A percentile compares a stretch with the other conserved stretches of the same genome.
These are phyloP conservation scores for Dipodascopsis tothii DNA, from an alignment of 805 yeast genomes.

Conservation along the genomic window DNA sequence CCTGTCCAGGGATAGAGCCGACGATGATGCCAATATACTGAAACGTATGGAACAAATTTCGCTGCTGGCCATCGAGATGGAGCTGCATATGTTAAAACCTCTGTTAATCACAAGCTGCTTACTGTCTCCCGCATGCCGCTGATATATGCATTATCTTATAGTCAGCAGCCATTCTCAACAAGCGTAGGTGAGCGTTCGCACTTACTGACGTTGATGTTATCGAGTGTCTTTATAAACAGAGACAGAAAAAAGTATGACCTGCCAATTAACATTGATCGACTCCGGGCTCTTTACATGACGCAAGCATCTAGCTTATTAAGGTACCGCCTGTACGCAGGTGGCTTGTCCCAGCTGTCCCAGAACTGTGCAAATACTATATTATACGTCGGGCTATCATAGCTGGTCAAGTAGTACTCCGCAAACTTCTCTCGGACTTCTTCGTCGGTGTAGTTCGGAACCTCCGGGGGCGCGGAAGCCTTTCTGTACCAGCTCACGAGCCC, in stretches of 20 bases:
- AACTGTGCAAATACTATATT: conserved; percentile 2
- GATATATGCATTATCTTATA: conserved; percentile 36
- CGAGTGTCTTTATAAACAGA: conserved; percentile 3
- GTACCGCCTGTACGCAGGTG: conserved; percentile 2
- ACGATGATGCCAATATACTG: conserved; percentile 28
- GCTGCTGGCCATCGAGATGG: conserved; percentile 22
- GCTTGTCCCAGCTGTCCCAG: conserved; percentile 9
- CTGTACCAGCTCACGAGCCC: too few species aligned
- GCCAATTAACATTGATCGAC: too few species aligned
- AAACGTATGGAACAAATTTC: conserved; percentile 21
- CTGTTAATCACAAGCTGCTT: neutral
- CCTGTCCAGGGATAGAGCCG: conserved; percentile 30
- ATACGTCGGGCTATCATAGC: neutral
- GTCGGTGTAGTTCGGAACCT: conserved; percentile 1
- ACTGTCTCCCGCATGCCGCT: conserved; percentile 35
- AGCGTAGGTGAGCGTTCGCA: conserved; percentile 1
- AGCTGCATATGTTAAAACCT: conserved; percentile 8
- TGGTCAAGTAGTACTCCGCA: neutral
- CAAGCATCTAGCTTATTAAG: conserved; percentile 3
- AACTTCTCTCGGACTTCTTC: conserved; percentile 1
- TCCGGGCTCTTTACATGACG: too few species aligned
- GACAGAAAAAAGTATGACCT: conserved; percentile 6
- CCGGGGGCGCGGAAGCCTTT: neutral
- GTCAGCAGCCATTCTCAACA: conserved; percentile 8
- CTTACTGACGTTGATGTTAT: conserved; percentile 5